Base-by-base conservation (phyloP, 202 grass and related monocot genomes). In the Digitaria exilis region DNA sequence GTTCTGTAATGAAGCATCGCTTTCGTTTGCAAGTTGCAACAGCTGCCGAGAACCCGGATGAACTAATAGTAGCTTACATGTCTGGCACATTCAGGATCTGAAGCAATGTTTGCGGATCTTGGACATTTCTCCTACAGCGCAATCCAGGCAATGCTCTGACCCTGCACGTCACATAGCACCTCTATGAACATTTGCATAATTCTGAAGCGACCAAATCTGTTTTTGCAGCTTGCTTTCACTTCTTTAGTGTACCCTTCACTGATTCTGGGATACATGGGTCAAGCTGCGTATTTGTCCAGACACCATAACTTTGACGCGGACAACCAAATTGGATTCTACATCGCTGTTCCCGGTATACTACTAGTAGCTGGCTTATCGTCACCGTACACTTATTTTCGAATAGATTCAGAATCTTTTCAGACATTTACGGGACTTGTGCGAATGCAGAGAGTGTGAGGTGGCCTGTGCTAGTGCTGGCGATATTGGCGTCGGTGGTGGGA, bases 101-200 rank as follows among this genome's bases (percentile, higher is more conserved):
- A 99, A 84, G 96, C 96, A 32, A 99, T 99, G 96, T 99, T 99
- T 86, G 93, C 96, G 13, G 96, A 99, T 77, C 96, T 99, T 71
- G 96, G 96, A 2, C 96, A 99, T 62, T 99, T 99, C 84, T 99
- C 96, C 39, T 99, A 92, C 77, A 94, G 80, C 71, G 78, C 96
- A 69, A 99, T 99, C 78, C 96, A 98, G 91, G 96, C 88, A 88
- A 81, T 76, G 44, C 15, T 13, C 31, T 69, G 13, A 14, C 35
- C 43, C 1, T 77, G 25, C 29, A 58, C 37, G 69, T 61, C 10
- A 69, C 15, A 26, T 60, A 17, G n/a, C n/a, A n/a, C 30, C n/a
- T 19, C 19, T 21, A 14, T 7, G 14, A 34, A 24, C 41, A 13
- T 59, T 16, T 43, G 37, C 37, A 39, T 7, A 57, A 65, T 29